Base-by-base conservation (phyloP, 805 yeast species). In the Teunomyces pallodes region DNA sequence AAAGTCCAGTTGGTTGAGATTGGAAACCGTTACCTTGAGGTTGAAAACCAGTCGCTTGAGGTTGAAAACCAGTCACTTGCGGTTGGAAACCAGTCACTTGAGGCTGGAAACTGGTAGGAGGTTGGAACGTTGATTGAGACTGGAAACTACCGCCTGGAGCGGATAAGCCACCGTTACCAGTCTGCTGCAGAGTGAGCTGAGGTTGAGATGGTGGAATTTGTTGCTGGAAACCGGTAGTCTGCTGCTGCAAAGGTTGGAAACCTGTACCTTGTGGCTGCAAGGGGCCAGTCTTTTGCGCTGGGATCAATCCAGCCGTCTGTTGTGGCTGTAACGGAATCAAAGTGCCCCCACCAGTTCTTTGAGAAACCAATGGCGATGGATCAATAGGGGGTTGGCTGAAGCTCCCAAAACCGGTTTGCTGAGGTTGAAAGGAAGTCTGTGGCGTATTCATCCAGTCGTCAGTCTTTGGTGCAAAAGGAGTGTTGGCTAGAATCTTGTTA, bases 281-380 rank as follows among this genome's bases (percentile, higher is more conserved):
- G 1, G 72, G 67, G 2, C 76, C 76, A 5, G 76, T 71, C 35
- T 60, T 66, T 50, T 72, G 76, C 3, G 70, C 61, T 5, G 86
- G 80, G 42, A 82, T 75, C 35, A 81, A 72, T n/a, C 80, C 72
- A 5, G 91, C 89, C 3, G 94, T 86, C 52, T 80, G 80, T 62
- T 86, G 92, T 12, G 87, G 81, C 52, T 76, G 83, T 45, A 82
- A 70, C 10, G 80, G 71, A 58, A 69, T 56, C 58, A 71, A 63
- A 17, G 72, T 55, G 4, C 76, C 76, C 4, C 77, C 76, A 1
- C 81, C 81, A 6, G 80, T 74, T 47, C 72, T 60, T 54, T 75
- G 81, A 8, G 72, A 56, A 14, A 59, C 57, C 48, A 61, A 61
- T 46, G 69, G 48, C 10, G 56, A 59, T 20, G 46, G 28, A n/a